Evolutionary conservation across 2,329 filamentous ascomycete species (phyloP).

Genomic region (Xylariaceae sp.): DNA sequence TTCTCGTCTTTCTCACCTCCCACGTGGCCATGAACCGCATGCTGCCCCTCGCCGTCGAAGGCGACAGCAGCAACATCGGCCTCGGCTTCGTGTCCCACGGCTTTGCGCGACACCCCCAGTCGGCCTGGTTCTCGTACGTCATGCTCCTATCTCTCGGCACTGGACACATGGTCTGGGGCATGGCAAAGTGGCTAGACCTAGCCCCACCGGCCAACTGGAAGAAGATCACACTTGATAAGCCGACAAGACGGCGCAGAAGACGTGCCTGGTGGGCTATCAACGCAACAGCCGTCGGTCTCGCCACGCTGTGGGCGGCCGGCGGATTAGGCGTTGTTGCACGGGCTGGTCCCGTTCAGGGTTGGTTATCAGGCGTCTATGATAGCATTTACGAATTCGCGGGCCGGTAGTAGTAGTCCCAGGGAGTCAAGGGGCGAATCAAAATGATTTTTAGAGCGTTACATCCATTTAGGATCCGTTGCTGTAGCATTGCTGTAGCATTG

Average conservation of each 20-base stretch:
- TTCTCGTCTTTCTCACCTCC: slow-evolving; percentile 59
- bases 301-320: slow-evolving; percentile 73
- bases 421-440: background rate
- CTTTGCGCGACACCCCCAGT: slow-evolving; percentile 59
- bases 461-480: background rate
- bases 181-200: slow-evolving; percentile 71
- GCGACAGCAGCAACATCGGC: slow-evolving; percentile 80
- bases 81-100: slow-evolving; percentile 80
- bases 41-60: slow-evolving; percentile 70
- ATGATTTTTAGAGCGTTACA: background rate
- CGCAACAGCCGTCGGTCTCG: slow-evolving; percentile 50
- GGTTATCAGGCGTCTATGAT: slow-evolving; percentile 78
- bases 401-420: background rate
- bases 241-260: slow-evolving; percentile 49
- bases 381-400: slow-evolving; percentile 48
- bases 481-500: background rate
- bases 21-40: slow-evolving; percentile 73
- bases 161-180: slow-evolving; percentile 79
- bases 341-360: slow-evolving; percentile 64
- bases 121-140: slow-evolving; percentile 62
- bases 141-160: slow-evolving; percentile 61
- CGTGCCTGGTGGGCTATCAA: slow-evolving; percentile 69
- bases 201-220: slow-evolving; percentile 52
- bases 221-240: slow-evolving; percentile 45
- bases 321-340: slow-evolving; percentile 71